Base-by-base conservation (phyloP, 129 eudicot species). In the Centrapalus pauciflorus region DNA sequence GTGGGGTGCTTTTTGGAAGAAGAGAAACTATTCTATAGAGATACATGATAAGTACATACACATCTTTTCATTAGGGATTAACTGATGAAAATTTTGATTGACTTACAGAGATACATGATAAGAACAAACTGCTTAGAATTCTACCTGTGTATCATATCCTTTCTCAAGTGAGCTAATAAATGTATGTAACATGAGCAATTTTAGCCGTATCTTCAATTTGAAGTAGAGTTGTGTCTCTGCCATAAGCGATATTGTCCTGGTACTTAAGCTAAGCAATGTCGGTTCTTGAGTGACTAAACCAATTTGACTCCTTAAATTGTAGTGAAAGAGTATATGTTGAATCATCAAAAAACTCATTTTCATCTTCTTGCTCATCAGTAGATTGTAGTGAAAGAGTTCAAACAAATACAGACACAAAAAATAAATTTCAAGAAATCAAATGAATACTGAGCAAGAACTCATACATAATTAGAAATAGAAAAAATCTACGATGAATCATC, bases 251-350 rank as follows among this genome's bases (percentile, higher is more conserved):
- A 62, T 93, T 93, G 32, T 93, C 61, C 83, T 84, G 30, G 88
- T 92, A 64, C 98, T 92, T 69, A 88, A 72, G 85, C 96, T 88
- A 65, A 92, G 85, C 77, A 92, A 79, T 14, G 98, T 96, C 74
- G 98, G 98, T 67, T 92, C 98, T 76, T 92, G 98, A 27, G 96
- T 92, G 43, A 92, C 98, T 65, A 92, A 78, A 54, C 98, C 98
- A 64, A 92, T 92, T 86, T 88, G 98, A 66, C 90, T 85, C 64
- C 98, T 83, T 40, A 92, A n/a, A n/a, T n/a, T n/a, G n/a, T n/a
- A n/a, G n/a, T n/a, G n/a, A n/a, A n/a, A n/a, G n/a, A n/a, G n/a
- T n/a, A n/a, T n/a, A n/a, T n/a, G n/a, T n/a, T n/a, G n/a, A n/a
- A n/a, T n/a, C n/a, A n/a, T n/a, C n/a, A n/a, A n/a, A n/a, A n/a